Conservation (phyloP, 768 basidiomycete genomes). For the Neoboletus magnificus region DNA sequence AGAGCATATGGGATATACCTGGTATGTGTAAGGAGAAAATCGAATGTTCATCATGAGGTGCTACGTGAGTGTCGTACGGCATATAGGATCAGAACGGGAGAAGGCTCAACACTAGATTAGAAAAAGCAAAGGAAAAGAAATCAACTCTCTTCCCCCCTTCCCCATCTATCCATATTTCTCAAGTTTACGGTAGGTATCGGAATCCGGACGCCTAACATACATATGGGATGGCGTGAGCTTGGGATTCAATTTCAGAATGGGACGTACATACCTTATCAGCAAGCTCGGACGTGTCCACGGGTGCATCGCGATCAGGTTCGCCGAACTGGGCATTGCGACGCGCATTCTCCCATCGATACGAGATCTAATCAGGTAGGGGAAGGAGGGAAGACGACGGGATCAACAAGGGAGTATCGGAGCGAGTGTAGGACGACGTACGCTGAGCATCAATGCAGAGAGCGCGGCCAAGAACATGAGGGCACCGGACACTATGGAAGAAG, state of each 20-base stretch:
- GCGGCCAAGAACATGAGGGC: constrained; percentile 25
- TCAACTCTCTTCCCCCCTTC: not conserved
- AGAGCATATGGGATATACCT: not conserved
- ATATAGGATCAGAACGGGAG: not conserved
- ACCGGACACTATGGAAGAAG: not conserved
- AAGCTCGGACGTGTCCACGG: constrained; percentile 59
- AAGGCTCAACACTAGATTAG: not conserved
- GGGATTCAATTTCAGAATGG: not conserved
- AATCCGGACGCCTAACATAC: constrained; percentile 52
- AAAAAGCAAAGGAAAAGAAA: too few species aligned
- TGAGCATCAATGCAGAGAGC: constrained; percentile 17
- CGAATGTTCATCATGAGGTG: not conserved
- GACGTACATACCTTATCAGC: constrained; percentile 17
- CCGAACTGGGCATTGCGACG: constrained; percentile 54
- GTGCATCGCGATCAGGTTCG: constrained; percentile 41
- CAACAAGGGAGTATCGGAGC: not conserved
- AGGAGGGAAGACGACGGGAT: not conserved
- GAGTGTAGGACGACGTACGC: constrained; percentile 7
- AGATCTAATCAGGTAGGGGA: constrained; percentile 39
- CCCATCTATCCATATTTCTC: too few species aligned
- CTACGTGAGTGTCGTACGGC: not conserved
- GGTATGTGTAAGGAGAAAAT: not conserved
- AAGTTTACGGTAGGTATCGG: constrained; percentile 46
- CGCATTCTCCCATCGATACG: constrained; percentile 61
- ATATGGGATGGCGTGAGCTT: not conserved